These are phyloP conservation scores for Penicillium sp. DNA, from an alignment of 2,329 filamentous ascomycete genomes.

Conservation along the genomic window DNA sequence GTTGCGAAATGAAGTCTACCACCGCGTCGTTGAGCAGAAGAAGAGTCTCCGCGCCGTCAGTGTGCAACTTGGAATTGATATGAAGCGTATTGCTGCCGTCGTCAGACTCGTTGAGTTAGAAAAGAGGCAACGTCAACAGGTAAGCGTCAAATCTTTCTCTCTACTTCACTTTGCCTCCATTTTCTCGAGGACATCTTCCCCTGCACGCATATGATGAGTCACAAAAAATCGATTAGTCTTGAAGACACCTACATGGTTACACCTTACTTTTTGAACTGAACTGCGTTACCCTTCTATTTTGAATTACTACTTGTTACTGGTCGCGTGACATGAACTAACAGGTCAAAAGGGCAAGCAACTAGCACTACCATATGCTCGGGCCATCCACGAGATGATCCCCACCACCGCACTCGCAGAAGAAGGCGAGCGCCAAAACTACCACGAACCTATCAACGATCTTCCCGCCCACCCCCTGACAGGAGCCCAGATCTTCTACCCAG, in stretches of 20 bases:
- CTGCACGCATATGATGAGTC: constrained; percentile 63
- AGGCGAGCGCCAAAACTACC: constrained; percentile 43
- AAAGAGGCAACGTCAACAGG: constrained; percentile 73
- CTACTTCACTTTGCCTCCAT: background rate
- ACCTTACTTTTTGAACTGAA: constrained; percentile 57
- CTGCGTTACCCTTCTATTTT: constrained; percentile 7
- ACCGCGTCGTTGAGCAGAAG: constrained; percentile 65
- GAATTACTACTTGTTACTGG: constrained; percentile 14
- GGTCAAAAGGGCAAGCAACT: constrained; percentile 65
- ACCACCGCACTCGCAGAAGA: constrained; percentile 54
- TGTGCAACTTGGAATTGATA: constrained; percentile 74
- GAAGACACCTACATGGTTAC: constrained; percentile 74
- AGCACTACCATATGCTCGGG: constrained; percentile 73
- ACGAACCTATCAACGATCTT: constrained; percentile 67
- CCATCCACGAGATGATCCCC: constrained; percentile 79
- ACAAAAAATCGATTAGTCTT: constrained; percentile 98
- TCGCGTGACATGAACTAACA: constrained; percentile 21
- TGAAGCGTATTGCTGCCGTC: constrained; percentile 81
- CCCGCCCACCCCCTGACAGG: constrained; percentile 58
- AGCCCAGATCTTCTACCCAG: constrained; percentile 63
- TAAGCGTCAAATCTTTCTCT: constrained; percentile 52
- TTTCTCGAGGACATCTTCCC: constrained; percentile 1
- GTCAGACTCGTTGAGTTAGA: constrained; percentile 85
- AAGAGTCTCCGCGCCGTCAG: constrained; percentile 75
- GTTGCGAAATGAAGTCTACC: constrained; percentile 73